These are phyloP conservation scores for Forsythia suspensa DNA, from an alignment of 257 asterid genomes.

Conservation along the genomic window DNA sequence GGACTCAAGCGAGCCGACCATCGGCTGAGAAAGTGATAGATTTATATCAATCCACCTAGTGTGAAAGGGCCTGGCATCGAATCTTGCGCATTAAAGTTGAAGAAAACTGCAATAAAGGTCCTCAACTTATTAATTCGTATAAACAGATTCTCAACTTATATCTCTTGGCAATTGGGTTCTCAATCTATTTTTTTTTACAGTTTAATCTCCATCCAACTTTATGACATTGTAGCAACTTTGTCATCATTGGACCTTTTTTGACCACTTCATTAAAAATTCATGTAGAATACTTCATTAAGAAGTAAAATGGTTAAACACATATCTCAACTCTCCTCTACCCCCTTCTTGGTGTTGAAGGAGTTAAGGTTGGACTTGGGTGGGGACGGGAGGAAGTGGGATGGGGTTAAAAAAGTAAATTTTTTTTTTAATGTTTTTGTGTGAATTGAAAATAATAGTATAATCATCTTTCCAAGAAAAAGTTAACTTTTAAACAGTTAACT, in stretches of 20 bases:
- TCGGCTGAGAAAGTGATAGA: background rate
- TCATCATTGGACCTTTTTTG: background rate
- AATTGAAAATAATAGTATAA: no score
- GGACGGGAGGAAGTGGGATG: no score
- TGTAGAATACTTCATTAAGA: background rate
- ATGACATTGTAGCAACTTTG: background rate
- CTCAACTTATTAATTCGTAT: background rate
- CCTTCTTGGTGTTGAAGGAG: no score
- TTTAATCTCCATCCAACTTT: background rate
- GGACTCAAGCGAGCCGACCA: background rate
- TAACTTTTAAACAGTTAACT: background rate
- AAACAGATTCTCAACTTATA: background rate
- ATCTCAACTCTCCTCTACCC: no score
- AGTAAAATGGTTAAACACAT: no score
- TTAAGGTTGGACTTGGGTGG: no score
- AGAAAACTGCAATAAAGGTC: background rate
- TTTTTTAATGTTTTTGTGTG: no score
- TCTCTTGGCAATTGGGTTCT: background rate
- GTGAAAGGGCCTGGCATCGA: constrained; percentile 14
- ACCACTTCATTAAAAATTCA: background rate
- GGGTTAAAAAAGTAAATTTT: no score
- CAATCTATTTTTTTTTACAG: background rate
- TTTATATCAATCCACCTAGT: background rate
- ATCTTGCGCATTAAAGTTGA: constrained; percentile 1
- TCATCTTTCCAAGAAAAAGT: no score